Base-by-base conservation (phyloP, 345 rosid species). In the Lumnitzera littorea region DNA sequence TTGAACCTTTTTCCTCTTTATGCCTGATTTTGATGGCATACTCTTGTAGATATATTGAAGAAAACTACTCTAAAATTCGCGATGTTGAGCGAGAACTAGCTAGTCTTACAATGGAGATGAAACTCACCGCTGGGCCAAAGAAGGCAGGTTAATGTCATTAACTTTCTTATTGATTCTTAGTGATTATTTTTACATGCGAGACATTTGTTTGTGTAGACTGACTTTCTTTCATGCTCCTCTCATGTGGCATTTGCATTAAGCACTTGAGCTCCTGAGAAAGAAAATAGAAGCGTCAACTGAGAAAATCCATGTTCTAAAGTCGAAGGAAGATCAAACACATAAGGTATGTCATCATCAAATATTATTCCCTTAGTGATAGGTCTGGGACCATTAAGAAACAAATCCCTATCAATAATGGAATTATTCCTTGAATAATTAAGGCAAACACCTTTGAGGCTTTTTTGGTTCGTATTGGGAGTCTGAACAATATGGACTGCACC, bases 81-180 rank as follows among this genome's bases (percentile, higher is more conserved):
- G 91, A 84, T 83, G 88, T 94, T 2, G 97, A 94, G 70, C 71
- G 87, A 67, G 96, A 94, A 74, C 76, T 90, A 3, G 80, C 78
- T 62, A 81, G 75, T 78, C 87, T 88, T 50, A 67, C 84, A 0
- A 61, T 94, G 91, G 99, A 94, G 66, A 80, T 94, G 96, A 94
- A 94, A 74, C 96, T 94, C 70, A 94, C 96, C 4, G 84, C 97
- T 59, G 99, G 99, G 51, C 99, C 99, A 43, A 94, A 94, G 74
- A 90, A 82, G 66, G 91, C 91, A 70, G 99, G 96, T 89, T 74
- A 56, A 68, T 48, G 29, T 52, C 52, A 47, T 53, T 20, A 9
- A 36, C 15, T 50, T 5, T 54, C 10, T 25, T 2, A 46, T 48
- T 55, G 17, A n/a, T n/a, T 55, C 36, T 29, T 36, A n/a, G 29